Evolutionary conservation across 768 basidiomycete species (phyloP).

Genomic region (Suillus subalutaceus): DNA sequence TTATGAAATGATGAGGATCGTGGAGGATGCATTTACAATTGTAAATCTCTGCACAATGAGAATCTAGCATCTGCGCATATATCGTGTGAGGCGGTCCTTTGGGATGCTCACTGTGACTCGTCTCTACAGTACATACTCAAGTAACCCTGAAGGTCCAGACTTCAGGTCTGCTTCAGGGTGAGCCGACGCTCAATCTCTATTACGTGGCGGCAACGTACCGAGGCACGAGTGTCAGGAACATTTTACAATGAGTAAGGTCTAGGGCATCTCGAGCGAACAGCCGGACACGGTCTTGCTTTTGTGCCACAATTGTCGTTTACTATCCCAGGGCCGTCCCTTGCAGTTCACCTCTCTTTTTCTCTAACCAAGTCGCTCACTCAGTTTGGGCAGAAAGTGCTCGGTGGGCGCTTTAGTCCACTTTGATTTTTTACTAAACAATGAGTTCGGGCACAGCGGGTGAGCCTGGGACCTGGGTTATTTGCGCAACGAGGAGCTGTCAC

Average conservation of each 20-base stretch:
- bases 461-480: neutral
- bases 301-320: neutral
- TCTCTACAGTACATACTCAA: neutral
- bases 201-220: neutral
- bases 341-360: neutral
- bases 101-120: neutral
- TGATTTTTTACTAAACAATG: neutral
- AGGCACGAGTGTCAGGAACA: neutral
- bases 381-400: neutral
- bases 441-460: neutral
- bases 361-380: neutral
- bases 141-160: neutral
- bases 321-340: neutral
- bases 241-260: neutral
- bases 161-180: neutral
- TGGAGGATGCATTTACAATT: neutral
- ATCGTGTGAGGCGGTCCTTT: neutral
- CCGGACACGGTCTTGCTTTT: neutral
- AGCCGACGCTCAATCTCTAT: neutral
- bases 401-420: neutral
- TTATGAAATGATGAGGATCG: neutral
- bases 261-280: neutral
- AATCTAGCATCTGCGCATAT: neutral
- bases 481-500: neutral
- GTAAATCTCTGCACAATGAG: neutral